Percentiles rank a stretch among this genome's conserved stretches.
phyloP scores from a whole-genome alignment of 176 grass and related monocot species.

The Oropetium thomaeum region DNA sequence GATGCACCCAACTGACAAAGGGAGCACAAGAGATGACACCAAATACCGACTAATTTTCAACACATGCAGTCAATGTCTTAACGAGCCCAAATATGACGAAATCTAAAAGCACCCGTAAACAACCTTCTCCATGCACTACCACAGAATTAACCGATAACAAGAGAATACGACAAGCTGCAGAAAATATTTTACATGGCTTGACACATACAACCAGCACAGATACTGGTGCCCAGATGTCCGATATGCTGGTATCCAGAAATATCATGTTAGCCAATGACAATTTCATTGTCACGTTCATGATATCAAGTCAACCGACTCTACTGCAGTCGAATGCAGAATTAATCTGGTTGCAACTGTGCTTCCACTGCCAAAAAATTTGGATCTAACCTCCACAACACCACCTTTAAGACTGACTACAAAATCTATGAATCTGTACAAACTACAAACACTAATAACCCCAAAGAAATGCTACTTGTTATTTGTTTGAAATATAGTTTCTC shows the following conservation, averaged over 20 bases:
- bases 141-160: background rate
- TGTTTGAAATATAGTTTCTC: constrained; percentile 29
- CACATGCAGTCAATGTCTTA: background rate
- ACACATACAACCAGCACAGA: constrained; percentile 12
- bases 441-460: constrained; percentile 31
- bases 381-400: constrained; percentile 24
- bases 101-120: background rate
- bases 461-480: constrained; percentile 39
- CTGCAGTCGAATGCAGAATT: constrained; percentile 11
- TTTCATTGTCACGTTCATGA: constrained; percentile 26
- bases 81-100: background rate
- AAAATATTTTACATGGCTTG: constrained; percentile 19
- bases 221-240: background rate
- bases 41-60: no score
- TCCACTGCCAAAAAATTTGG: constrained; percentile 35
- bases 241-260: constrained; percentile 38
- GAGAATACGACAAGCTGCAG: background rate
- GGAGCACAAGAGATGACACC: no score
- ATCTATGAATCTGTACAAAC: constrained; percentile 47
- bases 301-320: constrained; percentile 22
- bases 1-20: background rate
- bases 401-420: constrained; percentile 33
- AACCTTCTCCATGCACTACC: background rate
- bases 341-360: constrained; percentile 13
- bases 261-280: constrained; percentile 39